Conservation (phyloP, 176 grass and related monocot species). For the Musa beccarii region DNA sequence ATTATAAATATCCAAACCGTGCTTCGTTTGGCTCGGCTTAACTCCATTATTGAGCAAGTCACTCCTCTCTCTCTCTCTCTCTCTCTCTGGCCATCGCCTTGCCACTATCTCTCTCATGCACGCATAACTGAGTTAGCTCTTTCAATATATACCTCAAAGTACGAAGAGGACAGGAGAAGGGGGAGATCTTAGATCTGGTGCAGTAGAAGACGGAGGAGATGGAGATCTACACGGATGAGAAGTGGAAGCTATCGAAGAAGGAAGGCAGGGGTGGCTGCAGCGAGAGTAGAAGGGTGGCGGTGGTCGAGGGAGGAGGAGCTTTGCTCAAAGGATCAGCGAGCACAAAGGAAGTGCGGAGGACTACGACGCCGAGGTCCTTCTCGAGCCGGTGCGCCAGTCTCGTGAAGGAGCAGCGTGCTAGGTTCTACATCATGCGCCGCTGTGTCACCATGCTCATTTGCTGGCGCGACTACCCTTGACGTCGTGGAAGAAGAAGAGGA, state of each 20-base stretch:
- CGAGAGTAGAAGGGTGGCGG: background rate
- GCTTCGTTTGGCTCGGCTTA: background rate
- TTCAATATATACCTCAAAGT: no score
- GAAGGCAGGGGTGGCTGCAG: slow-evolving; percentile 2
- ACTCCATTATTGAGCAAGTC: background rate
- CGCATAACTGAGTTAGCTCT: background rate
- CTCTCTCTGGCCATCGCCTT: background rate
- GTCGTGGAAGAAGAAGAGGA: no score
- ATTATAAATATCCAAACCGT: background rate
- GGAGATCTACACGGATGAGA: slow-evolving; percentile 8
- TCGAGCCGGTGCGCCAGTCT: slow-evolving; percentile 27
- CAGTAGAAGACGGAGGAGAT: background rate
- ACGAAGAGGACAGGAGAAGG: background rate
- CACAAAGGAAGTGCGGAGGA: background rate
- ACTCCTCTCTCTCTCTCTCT: background rate
- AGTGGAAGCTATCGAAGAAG: slow-evolving; percentile 11
- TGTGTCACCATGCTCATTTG: slow-evolving; percentile 55
- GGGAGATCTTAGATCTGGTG: background rate
- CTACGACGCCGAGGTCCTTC: slow-evolving; percentile 22
- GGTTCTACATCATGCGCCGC: slow-evolving; percentile 55
- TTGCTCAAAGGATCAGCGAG: slow-evolving; percentile 1
- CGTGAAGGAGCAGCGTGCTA: slow-evolving; percentile 35
- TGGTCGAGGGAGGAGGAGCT: background rate
- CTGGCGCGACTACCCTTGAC: slow-evolving; percentile 30
- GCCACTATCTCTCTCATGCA: background rate